Conservation (phyloP, 352 stramenopile species). For the Phytophthora megakarya region DNA sequence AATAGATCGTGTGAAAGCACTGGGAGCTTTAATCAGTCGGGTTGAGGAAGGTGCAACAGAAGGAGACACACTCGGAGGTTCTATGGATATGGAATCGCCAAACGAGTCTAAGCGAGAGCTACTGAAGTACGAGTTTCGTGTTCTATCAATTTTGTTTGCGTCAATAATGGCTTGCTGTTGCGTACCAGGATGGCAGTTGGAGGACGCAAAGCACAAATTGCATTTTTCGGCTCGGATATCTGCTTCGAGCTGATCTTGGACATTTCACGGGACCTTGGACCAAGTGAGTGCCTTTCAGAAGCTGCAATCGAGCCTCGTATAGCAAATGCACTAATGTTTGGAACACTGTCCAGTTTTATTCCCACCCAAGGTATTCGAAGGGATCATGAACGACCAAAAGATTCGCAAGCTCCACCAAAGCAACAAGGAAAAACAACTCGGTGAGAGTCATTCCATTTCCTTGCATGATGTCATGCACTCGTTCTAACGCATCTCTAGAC, state of each 20-base stretch:
- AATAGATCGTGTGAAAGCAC: conserved; percentile 58
- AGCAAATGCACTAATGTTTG: neutral
- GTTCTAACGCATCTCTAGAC: conserved; percentile 38
- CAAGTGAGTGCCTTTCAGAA: conserved; percentile 36
- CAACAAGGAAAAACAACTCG: conserved; percentile 71
- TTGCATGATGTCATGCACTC: neutral
- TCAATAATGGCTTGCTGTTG: conserved; percentile 5
- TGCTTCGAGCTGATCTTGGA: conserved; percentile 79
- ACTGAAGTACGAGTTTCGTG: conserved; percentile 43
- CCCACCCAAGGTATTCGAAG: conserved; percentile 72
- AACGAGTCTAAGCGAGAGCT: conserved; percentile 74
- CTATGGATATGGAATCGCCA: conserved; percentile 35
- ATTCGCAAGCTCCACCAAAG: conserved; percentile 78
- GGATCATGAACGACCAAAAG: conserved; percentile 82
- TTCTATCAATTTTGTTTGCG: neutral
- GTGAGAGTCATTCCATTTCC: conserved; percentile 25
- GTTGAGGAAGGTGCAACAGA: conserved; percentile 68
- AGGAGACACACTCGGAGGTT: conserved; percentile 49
- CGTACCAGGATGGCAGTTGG: conserved; percentile 61
- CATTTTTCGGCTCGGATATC: conserved; percentile 75
- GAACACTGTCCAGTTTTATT: conserved; percentile 57
- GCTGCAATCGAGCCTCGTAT: neutral
- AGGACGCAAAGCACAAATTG: conserved; percentile 74
- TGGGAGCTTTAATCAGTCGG: conserved; percentile 56
- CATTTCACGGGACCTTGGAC: conserved; percentile 59